Conservation (phyloP, 495 filamentous ascomycete genomes). For the Hypoxylon cercidicola region DNA sequence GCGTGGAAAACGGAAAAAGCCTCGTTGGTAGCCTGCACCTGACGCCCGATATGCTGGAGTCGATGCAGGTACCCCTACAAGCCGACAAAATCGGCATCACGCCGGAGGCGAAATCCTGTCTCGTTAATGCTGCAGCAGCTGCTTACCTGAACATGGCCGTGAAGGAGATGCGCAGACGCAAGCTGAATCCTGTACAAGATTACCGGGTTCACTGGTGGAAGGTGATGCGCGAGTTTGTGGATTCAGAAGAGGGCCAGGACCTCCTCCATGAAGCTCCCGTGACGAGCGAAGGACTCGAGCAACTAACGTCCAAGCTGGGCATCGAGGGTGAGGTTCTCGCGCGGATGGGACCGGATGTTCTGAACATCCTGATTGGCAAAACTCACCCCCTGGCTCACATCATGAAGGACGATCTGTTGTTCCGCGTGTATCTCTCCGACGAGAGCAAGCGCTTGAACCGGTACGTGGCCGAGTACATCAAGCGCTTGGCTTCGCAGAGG, state of each 20-base stretch:
- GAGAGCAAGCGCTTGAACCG: constrained; percentile 17
- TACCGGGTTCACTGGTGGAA: constrained; percentile 9
- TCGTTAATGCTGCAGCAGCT: constrained; percentile 2
- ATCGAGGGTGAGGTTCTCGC: constrained; percentile 24
- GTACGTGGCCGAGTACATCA: constrained; percentile 32
- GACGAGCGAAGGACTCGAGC: background rate
- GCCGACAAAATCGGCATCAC: background rate
- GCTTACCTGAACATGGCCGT: constrained; percentile 15
- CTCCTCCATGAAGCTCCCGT: background rate
- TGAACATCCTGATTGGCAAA: constrained; percentile 13
- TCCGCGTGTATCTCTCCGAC: constrained; percentile 18
- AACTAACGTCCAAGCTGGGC: constrained; percentile 5
- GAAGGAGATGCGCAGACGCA: constrained; percentile 77
- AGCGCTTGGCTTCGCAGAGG: constrained; percentile 42
- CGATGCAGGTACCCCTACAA: constrained; percentile 1
- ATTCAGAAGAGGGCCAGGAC: constrained; percentile 6
- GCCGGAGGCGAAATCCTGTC: constrained; percentile 2
- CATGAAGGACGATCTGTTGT: constrained; percentile 24
- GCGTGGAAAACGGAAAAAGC: too few species aligned
- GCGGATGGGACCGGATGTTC: constrained; percentile 11
- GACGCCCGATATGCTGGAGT: constrained; percentile 14
- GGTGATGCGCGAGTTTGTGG: background rate
- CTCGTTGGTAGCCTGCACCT: too few species aligned
- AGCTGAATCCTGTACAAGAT: constrained; percentile 30
- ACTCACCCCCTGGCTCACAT: constrained; percentile 19